These are phyloP conservation scores for Pisolithus thermaeus DNA, from an alignment of 1,284 basidiomycete species.

Conservation along the genomic window DNA sequence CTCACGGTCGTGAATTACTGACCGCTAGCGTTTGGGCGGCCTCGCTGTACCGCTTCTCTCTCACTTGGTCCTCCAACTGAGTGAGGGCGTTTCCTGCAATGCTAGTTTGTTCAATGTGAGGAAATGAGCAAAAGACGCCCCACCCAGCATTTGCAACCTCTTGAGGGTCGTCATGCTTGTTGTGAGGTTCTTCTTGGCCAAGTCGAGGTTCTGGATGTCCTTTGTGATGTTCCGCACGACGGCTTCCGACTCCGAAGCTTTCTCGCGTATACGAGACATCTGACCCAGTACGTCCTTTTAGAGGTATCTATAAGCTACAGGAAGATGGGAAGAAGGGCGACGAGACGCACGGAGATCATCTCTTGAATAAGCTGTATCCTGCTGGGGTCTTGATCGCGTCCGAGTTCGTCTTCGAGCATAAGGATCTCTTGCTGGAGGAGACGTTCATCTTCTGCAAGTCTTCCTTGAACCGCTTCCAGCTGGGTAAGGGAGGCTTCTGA, in stretches of 20 bases:
- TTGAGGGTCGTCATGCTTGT: slow-evolving; percentile 88
- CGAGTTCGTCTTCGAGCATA: slow-evolving; percentile 59
- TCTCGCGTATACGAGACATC: slow-evolving; percentile 91
- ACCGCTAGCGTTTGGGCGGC: slow-evolving; percentile 79
- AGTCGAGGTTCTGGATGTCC: slow-evolving; percentile 92
- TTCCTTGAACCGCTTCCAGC: slow-evolving; percentile 56
- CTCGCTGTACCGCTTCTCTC: slow-evolving; percentile 77
- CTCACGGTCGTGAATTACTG: slow-evolving; percentile 20
- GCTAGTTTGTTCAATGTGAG: slow-evolving; percentile 1
- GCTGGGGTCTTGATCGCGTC: slow-evolving; percentile 73
- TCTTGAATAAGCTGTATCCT: slow-evolving; percentile 87
- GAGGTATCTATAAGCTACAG: slow-evolving; percentile 2
- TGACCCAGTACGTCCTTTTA: slow-evolving; percentile 83
- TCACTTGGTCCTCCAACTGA: slow-evolving; percentile 75
- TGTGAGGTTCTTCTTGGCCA: slow-evolving; percentile 91
- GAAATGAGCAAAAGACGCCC: slow-evolving; percentile 18
- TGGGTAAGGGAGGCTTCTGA: slow-evolving; percentile 64
- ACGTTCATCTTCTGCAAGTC: slow-evolving; percentile 54
- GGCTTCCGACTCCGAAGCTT: slow-evolving; percentile 92
- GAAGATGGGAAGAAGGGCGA: not conserved
- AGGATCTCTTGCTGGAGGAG: slow-evolving; percentile 72
- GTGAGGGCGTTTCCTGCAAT: slow-evolving; percentile 71
- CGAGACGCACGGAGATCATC: slow-evolving; percentile 74
- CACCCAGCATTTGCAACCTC: slow-evolving; percentile 91
- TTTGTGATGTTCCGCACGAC: slow-evolving; percentile 94